Conservation (phyloP, 441 rosid genomes). For the Manihot esculenta region DNA sequence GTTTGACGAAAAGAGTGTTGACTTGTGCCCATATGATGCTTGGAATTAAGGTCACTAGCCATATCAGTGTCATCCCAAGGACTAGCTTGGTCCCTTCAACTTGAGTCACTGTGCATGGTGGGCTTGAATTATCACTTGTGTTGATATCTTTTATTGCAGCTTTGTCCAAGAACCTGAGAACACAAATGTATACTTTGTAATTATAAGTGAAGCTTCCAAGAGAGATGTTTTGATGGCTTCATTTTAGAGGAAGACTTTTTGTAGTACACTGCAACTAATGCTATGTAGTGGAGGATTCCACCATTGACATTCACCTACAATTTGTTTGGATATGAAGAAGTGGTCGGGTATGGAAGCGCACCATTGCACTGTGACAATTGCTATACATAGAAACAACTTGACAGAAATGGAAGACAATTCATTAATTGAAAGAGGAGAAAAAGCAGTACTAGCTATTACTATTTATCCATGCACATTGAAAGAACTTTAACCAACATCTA, state of each 20-base stretch:
- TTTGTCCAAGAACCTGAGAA: constrained; percentile 74
- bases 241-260: background rate
- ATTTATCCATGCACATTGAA: constrained; percentile 12
- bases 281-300: constrained; percentile 19
- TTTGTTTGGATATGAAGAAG: constrained; percentile 12
- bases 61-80: constrained; percentile 59
- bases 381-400: constrained; percentile 20
- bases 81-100: constrained; percentile 78
- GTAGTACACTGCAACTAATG: background rate
- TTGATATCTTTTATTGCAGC: constrained; percentile 61
- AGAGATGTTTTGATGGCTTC: background rate
- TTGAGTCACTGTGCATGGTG: constrained; percentile 72
- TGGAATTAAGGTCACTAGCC: constrained; percentile 79
- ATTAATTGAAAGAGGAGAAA: constrained; percentile 18
- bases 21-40: constrained; percentile 88
- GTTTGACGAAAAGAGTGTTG: constrained; percentile 85
- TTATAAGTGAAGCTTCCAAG: too few relatives aligned
- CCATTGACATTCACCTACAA: constrained; percentile 12
- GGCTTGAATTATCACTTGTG: constrained; percentile 16
- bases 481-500: constrained; percentile 10
- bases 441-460: background rate
- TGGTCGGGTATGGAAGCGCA: constrained; percentile 24
- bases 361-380: constrained; percentile 22
- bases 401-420: constrained; percentile 21
- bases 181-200: background rate